A percentile compares a stretch with the other conserved stretches of the same genome.
Evolutionary conservation across 2,329 filamentous ascomycete species (phyloP).

Genomic region (Calycina herbarum): DNA sequence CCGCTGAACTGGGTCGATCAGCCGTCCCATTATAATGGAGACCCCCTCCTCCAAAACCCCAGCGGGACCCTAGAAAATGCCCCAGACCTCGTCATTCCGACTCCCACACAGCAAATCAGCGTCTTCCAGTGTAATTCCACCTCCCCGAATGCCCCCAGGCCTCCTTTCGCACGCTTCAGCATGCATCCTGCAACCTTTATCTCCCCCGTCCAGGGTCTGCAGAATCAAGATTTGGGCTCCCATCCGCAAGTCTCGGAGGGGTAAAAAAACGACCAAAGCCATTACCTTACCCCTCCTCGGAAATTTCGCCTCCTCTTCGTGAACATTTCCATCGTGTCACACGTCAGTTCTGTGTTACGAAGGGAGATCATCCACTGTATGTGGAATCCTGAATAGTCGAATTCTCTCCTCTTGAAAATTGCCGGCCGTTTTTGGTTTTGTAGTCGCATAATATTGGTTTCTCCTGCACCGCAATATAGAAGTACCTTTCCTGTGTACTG

Average conservation of each 20-base stretch:
- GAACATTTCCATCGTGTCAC: no score
- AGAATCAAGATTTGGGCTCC: neutral
- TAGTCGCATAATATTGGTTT: neutral
- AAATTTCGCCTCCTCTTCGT: neutral
- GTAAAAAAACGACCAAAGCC: neutral
- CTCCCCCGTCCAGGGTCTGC: neutral
- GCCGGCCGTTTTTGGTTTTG: no score
- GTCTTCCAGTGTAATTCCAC: neutral
- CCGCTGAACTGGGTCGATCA: slow-evolving; percentile 5
- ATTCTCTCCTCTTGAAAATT: no score
- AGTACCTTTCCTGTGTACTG: no score
- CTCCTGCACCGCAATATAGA: neutral
- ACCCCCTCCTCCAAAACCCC: neutral
- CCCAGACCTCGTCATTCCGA: slow-evolving; percentile 1
- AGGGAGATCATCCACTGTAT: no score
- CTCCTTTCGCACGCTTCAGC: neutral
- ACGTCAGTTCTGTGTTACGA: no score
- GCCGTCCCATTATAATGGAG: neutral
- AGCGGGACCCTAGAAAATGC: neutral
- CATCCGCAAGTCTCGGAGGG: neutral
- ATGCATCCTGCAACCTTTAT: neutral
- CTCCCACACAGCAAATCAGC: slow-evolving; percentile 12
- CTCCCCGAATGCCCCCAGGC: neutral
- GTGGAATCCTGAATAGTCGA: no score
- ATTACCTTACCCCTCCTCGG: neutral